Evolutionary conservation across 371 early-diverging fungal species (phyloP).

Genomic region (Capillidium heterosporum): DNA sequence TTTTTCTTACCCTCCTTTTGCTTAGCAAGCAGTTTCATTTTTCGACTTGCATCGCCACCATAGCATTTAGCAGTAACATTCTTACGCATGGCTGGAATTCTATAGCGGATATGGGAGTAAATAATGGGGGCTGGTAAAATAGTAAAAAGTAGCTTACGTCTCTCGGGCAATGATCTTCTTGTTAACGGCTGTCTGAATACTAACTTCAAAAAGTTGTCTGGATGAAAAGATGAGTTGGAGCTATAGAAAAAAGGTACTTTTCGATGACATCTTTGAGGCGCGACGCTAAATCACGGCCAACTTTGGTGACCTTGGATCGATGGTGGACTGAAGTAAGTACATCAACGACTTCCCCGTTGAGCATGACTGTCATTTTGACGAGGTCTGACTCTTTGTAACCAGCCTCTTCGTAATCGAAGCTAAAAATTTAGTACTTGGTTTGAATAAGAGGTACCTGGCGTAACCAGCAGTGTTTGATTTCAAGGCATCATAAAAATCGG

Average conservation of each 20-base stretch:
- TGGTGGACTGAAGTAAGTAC: slow-evolving; percentile 82
- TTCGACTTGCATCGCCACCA: slow-evolving; percentile 84
- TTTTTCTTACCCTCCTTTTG: slow-evolving; percentile 81
- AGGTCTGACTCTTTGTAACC: slow-evolving; percentile 78
- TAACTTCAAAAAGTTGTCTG: slow-evolving; percentile 81
- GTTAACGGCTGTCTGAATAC: slow-evolving; percentile 74
- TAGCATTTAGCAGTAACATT: slow-evolving; percentile 92
- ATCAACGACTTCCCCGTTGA: slow-evolving; percentile 85
- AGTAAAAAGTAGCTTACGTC: slow-evolving; percentile 23
- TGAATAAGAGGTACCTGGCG: slow-evolving; percentile 29
- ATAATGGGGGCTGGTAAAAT: neutral
- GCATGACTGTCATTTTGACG: slow-evolving; percentile 62
- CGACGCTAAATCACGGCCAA: slow-evolving; percentile 67
- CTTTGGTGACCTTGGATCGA: slow-evolving; percentile 40
- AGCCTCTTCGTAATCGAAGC: slow-evolving; percentile 89
- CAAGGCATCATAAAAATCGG: slow-evolving; percentile 84
- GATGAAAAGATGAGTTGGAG: slow-evolving; percentile 6
- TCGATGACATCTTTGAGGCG: slow-evolving; percentile 63
- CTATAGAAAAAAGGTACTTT: slow-evolving; percentile 11
- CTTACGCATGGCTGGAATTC: slow-evolving; percentile 63
- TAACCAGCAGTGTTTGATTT: slow-evolving; percentile 85
- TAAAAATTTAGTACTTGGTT: slow-evolving; percentile 7
- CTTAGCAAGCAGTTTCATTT: slow-evolving; percentile 78
- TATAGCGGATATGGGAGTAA: slow-evolving; percentile 7
- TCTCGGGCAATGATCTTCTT: slow-evolving; percentile 77